Conservation (phyloP, 179 eudicot species). For the Spinacia oleracea region DNA sequence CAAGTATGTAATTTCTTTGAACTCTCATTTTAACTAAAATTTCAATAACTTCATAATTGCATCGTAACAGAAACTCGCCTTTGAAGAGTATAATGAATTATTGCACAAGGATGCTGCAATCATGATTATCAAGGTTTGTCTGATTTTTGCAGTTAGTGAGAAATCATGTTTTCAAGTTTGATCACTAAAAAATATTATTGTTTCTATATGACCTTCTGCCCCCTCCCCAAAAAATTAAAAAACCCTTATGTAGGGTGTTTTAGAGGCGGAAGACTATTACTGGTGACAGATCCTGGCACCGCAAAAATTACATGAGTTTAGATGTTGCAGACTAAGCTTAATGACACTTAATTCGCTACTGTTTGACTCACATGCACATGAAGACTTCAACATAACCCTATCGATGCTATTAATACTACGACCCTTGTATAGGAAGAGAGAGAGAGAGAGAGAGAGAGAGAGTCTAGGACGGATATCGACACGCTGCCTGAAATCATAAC, state of each 20-base stretch:
- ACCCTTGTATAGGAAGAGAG: constrained; percentile 39
- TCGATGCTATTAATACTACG: constrained; percentile 50
- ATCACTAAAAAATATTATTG: neutral
- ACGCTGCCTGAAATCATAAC: constrained; percentile 55
- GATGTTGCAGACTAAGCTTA: neutral
- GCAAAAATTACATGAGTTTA: constrained; percentile 15
- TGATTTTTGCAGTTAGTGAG: constrained; percentile 15
- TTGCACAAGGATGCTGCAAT: constrained; percentile 89
- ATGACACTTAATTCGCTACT: neutral
- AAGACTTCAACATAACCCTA: constrained; percentile 37
- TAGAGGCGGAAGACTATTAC: constrained; percentile 55
- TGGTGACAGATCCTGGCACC: constrained; percentile 18
- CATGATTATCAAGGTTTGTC: constrained; percentile 72
- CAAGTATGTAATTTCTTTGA: constrained; percentile 54
- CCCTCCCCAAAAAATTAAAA: neutral
- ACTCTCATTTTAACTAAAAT: neutral
- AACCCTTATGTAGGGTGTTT: constrained; percentile 65
- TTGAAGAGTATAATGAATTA: constrained; percentile 88
- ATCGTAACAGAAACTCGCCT: constrained; percentile 56
- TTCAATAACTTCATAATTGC: constrained; percentile 12
- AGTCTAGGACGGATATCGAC: constrained; percentile 43
- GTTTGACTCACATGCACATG: neutral
- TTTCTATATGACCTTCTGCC: neutral
- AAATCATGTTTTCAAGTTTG: neutral
- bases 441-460: too few relatives aligned